Evolutionary conservation across 345 rosid species (phyloP).

Genomic region (Citrus sp.): DNA sequence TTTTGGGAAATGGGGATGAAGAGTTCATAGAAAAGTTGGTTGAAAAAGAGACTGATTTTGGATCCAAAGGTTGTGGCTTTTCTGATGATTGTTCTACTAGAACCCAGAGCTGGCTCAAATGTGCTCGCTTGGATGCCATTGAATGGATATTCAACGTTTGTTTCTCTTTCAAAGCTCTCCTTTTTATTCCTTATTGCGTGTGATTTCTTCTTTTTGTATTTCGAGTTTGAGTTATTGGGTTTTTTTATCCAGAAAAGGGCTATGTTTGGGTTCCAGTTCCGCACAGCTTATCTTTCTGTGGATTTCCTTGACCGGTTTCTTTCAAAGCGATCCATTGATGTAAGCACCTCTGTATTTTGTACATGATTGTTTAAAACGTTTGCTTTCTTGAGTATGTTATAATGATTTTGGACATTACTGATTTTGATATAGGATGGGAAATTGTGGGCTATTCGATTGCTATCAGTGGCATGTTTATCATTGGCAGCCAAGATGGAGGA

Average conservation of each 20-base stretch:
- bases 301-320: slow-evolving; percentile 73
- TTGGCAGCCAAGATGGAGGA: slow-evolving; percentile 92
- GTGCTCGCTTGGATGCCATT: slow-evolving; percentile 61
- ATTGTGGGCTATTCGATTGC: slow-evolving; percentile 63
- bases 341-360: slow-evolving; percentile 27
- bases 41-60: slow-evolving; percentile 32
- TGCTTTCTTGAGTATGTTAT: neutral
- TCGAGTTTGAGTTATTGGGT: neutral
- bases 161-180: neutral
- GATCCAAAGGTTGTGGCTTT: slow-evolving; percentile 19
- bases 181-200: neutral
- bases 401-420: slow-evolving; percentile 3
- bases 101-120: slow-evolving; percentile 26
- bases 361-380: neutral
- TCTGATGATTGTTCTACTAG: slow-evolving; percentile 1
- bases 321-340: slow-evolving; percentile 55
- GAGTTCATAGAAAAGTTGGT: slow-evolving; percentile 37
- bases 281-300: slow-evolving; percentile 68
- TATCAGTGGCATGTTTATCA: slow-evolving; percentile 75
- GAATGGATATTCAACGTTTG: slow-evolving; percentile 76
- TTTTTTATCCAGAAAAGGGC: slow-evolving; percentile 49
- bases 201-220: neutral
- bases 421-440: slow-evolving; percentile 52
- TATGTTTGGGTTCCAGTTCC: slow-evolving; percentile 57
- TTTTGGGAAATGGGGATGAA: slow-evolving; percentile 36